Evolutionary conservation across 129 eudicot genomes (phyloP), one percentile per base, ranked within the genome.

Genomic region (Kitagawia praeruptora): DNA sequence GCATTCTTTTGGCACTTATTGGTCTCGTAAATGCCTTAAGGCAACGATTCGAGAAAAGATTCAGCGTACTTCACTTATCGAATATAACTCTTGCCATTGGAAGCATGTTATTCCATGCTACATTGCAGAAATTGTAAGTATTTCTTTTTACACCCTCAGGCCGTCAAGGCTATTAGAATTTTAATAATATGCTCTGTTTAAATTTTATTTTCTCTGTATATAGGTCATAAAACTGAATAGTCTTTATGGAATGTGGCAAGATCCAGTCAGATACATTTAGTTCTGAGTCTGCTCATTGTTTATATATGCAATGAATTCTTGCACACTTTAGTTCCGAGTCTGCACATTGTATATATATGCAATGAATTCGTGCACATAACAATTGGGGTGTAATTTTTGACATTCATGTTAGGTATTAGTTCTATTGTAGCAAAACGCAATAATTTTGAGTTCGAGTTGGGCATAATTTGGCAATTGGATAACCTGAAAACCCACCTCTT

Each of bases 41-140:
- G 34, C 86, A 86, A 77, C 86, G 81, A 14, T 86, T 86, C 51
- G 89, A 86, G 81, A 86, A 86, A 78, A 83, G 89, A 69, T 86
- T 86, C 61, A 86, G 82, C 72, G 66, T 86, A 56, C 89, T 86
- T 74, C 89, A 86, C 86, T 28, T 86, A 41, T 86, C 89, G 48
- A 86, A 86, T 78, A 78, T 86, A 81, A 84, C 81, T 69, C 86
- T 86, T 78, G 89, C 86, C 70, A 61, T 83, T 21, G 85, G 85
- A 27, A 82, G 80, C 81, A 78, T 78, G 81, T 46, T 77, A 31
- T 82, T 37, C 70, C 89, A 86, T 78, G 86, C 89, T 70, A 86
- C 89, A 10, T 54, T 86, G 82, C 89, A 83, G 82, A 81, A 80
- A 31, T 73, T 86, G 89, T 86, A 86, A 86, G 89, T 80, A 49